Evolutionary conservation across 371 early-diverging fungal species (phyloP).

Genomic region (Apophysomyces trapeziformis): DNA sequence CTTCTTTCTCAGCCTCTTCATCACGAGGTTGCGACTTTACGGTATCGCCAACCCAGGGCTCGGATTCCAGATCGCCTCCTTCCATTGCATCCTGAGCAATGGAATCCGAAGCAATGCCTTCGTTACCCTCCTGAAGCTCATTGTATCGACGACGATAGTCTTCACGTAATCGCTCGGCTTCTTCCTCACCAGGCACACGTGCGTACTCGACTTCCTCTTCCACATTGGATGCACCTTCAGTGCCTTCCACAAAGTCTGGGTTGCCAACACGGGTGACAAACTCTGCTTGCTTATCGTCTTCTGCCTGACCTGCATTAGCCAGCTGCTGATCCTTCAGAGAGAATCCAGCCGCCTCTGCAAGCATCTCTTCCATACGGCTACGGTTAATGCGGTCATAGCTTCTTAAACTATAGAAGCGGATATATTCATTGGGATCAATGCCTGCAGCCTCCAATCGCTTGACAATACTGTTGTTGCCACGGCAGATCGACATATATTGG

Average conservation of each 20-base stretch:
- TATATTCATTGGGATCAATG: conserved; percentile 67
- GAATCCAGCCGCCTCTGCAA: conserved; percentile 43
- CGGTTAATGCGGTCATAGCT: conserved; percentile 67
- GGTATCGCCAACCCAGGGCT: conserved; percentile 43
- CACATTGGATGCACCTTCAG: conserved; percentile 28
- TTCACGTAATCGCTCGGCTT: background rate
- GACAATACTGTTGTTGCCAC: conserved; percentile 69
- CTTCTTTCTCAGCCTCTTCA: conserved; percentile 28
- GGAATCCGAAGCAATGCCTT: conserved; percentile 36
- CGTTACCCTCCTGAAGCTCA: conserved; percentile 24
- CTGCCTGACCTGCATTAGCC: background rate
- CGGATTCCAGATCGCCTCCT: conserved; percentile 36
- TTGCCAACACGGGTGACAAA: conserved; percentile 37
- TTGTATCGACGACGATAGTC: conserved; percentile 9
- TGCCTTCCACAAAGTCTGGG: conserved; percentile 40
- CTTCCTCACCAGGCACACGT: conserved; percentile 30
- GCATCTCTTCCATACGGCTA: conserved; percentile 35
- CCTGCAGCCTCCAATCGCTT: conserved; percentile 56
- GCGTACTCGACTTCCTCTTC: conserved; percentile 40
- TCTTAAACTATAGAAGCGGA: conserved; percentile 74
- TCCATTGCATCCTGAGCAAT: conserved; percentile 44
- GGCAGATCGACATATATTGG: conserved; percentile 76
- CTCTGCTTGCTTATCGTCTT: conserved; percentile 17
- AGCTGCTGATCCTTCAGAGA: conserved; percentile 21
- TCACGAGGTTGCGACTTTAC: conserved; percentile 25